Percentiles rank a stretch among this genome's conserved stretches.
These are phyloP conservation scores for Effrenium voratum DNA, from an alignment of 73 alveolate genomes.

Conservation along the genomic window DNA sequence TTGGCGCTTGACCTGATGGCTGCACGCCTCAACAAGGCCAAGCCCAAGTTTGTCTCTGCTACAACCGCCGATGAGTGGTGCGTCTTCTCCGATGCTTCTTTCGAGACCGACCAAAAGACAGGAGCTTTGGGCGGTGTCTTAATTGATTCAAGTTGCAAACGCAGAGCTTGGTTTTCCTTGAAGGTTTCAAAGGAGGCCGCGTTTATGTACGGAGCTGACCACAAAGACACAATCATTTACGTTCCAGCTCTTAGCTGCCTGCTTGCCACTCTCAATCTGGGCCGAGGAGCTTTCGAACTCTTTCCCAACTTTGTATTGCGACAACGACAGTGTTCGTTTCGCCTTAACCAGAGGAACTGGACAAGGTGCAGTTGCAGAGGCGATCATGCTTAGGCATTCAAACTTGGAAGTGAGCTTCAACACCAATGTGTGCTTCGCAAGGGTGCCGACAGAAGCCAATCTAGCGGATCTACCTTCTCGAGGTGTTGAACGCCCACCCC, in stretches of 20 bases:
- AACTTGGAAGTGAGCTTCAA: neutral
- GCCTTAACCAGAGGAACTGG: neutral
- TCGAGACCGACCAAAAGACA: neutral
- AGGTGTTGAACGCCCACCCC: neutral
- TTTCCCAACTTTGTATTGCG: neutral
- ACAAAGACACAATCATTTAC: neutral
- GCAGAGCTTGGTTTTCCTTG: neutral
- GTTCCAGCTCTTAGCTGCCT: neutral
- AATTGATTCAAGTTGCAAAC: neutral
- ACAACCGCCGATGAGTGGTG: neutral
- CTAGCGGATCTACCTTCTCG: neutral
- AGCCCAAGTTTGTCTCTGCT: neutral
- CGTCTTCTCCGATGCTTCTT: neutral
- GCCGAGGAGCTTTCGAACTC: neutral
- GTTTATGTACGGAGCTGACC: neutral
- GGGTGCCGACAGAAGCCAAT: conserved; percentile 4
- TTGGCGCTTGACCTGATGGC: neutral
- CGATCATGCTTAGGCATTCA: neutral
- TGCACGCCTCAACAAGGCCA: neutral
- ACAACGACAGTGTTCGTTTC: neutral
- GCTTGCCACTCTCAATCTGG: neutral
- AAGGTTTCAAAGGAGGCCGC: neutral
- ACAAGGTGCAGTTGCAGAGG: neutral
- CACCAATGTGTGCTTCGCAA: neutral
- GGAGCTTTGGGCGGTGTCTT: neutral